These are phyloP conservation scores for Fusarium subtropicale DNA, from an alignment of 2,329 filamentous ascomycete genomes.

Conservation along the genomic window DNA sequence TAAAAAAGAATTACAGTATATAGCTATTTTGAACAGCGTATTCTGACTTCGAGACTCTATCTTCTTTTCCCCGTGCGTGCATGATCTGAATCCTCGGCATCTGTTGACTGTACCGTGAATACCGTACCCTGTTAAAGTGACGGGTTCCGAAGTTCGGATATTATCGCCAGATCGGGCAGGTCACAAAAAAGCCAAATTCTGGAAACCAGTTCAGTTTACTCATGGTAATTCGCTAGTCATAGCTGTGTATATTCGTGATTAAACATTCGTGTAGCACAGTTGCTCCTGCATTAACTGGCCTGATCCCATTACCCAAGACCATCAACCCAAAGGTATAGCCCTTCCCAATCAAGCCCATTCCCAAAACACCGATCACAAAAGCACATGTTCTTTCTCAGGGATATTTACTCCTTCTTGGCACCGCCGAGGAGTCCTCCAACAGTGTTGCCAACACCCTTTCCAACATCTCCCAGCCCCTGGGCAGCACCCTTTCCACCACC, in stretches of 20 bases:
- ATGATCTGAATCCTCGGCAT: background rate
- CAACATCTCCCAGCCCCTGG: constrained; percentile 47
- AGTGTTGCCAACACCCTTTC: constrained; percentile 26
- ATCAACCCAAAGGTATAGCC: constrained; percentile 7
- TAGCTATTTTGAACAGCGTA: background rate
- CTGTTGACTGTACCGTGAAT: background rate
- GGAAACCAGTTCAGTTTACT: background rate
- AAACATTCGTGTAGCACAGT: constrained; percentile 7
- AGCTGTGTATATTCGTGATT: background rate
- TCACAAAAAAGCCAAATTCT: background rate
- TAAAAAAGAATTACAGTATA: background rate
- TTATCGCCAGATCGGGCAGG: background rate
- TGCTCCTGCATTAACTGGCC: background rate
- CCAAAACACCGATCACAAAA: constrained; percentile 16
- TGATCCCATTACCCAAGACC: background rate
- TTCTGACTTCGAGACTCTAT: background rate
- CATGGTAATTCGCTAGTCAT: background rate
- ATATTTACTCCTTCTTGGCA: constrained; percentile 44
- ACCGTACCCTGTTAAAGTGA: background rate
- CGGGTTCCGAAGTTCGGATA: background rate
- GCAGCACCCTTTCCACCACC: constrained; percentile 51
- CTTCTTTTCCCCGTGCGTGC: background rate
- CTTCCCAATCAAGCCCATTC: constrained; percentile 2
- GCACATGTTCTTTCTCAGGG: background rate
- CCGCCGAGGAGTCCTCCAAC: constrained; percentile 54